These are phyloP conservation scores for Trypanosoma conorhini DNA, from an alignment of 208 protist species.

Conservation along the genomic window DNA sequence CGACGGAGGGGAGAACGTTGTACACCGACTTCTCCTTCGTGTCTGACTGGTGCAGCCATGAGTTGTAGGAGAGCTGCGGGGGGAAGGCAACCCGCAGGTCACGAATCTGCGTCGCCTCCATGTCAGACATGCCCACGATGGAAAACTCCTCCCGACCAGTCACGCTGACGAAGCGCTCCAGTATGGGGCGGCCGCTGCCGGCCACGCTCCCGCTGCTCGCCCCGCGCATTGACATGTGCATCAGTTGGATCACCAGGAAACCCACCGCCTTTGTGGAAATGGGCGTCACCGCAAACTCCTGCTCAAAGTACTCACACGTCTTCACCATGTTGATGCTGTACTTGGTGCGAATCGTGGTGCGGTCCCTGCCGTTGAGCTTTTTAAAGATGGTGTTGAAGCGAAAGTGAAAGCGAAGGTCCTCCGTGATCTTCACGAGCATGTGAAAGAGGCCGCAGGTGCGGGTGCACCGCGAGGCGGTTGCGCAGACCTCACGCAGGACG, in stretches of 20 bases:
- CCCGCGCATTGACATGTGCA: slow-evolving; percentile 65
- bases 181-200: slow-evolving; percentile 49
- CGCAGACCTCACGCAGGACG: slow-evolving; percentile 58
- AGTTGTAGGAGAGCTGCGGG: slow-evolving; percentile 89
- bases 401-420: slow-evolving; percentile 85
- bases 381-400: slow-evolving; percentile 80
- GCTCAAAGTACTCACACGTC: slow-evolving; percentile 91
- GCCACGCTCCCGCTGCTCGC: slow-evolving; percentile 2
- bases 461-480: slow-evolving; percentile 73
- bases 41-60: slow-evolving; percentile 86
- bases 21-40: slow-evolving; percentile 93
- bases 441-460: slow-evolving; percentile 61
- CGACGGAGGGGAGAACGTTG: slow-evolving; percentile 85
- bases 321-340: slow-evolving; percentile 67
- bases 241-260: slow-evolving; percentile 80
- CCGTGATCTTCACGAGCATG: slow-evolving; percentile 78
- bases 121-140: slow-evolving; percentile 72
- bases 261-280: slow-evolving; percentile 67
- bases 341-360: slow-evolving; percentile 74
- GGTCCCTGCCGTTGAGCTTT: slow-evolving; percentile 50
- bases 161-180: slow-evolving; percentile 70
- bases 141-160: slow-evolving; percentile 51
- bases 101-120: slow-evolving; percentile 56
- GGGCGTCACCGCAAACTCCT: slow-evolving; percentile 59
- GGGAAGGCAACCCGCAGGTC: slow-evolving; percentile 88